A percentile compares a stretch with the other conserved stretches of the same genome.
These are phyloP conservation scores for Penicillium decumbens DNA, from an alignment of 2,329 filamentous ascomycete species.

Conservation along the genomic window DNA sequence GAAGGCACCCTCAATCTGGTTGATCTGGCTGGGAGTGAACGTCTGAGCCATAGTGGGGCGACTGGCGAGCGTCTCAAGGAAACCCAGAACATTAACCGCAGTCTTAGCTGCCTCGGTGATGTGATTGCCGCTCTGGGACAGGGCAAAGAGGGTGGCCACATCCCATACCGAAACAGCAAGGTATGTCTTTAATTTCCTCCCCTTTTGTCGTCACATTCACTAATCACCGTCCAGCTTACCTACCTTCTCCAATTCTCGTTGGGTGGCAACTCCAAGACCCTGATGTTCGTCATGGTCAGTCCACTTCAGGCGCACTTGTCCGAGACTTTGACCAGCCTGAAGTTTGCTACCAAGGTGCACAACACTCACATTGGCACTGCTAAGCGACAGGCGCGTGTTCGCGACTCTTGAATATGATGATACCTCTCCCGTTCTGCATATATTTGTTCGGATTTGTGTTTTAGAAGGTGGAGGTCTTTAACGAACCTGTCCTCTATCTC, in stretches of 20 bases:
- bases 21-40: slow-evolving; percentile 88
- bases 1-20: slow-evolving; percentile 95
- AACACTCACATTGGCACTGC: slow-evolving; percentile 91
- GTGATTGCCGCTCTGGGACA: slow-evolving; percentile 90
- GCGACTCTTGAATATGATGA: slow-evolving; percentile 30
- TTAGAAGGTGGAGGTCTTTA: slow-evolving; percentile 20
- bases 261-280: slow-evolving; percentile 91
- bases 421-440: slow-evolving; percentile 23
- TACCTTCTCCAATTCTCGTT: slow-evolving; percentile 92
- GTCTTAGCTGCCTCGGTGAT: slow-evolving; percentile 83
- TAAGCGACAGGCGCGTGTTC: slow-evolving; percentile 45
- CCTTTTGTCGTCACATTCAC: background rate
- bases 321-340: slow-evolving; percentile 89
- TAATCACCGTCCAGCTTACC: slow-evolving; percentile 57
- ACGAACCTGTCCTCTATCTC: slow-evolving; percentile 30
- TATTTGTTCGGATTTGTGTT: slow-evolving; percentile 10
- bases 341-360: slow-evolving; percentile 87
- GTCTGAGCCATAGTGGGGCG: slow-evolving; percentile 78
- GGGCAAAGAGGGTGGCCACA: slow-evolving; percentile 69
- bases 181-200: slow-evolving; percentile 40
- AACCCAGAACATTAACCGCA: slow-evolving; percentile 97
- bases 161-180: slow-evolving; percentile 95
- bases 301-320: slow-evolving; percentile 84
- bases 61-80: slow-evolving; percentile 86
- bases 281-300: slow-evolving; percentile 99